phyloP scores from a whole-genome alignment of 2,329 filamentous ascomycete species.

The Neocatenulostroma microsporum region DNA sequence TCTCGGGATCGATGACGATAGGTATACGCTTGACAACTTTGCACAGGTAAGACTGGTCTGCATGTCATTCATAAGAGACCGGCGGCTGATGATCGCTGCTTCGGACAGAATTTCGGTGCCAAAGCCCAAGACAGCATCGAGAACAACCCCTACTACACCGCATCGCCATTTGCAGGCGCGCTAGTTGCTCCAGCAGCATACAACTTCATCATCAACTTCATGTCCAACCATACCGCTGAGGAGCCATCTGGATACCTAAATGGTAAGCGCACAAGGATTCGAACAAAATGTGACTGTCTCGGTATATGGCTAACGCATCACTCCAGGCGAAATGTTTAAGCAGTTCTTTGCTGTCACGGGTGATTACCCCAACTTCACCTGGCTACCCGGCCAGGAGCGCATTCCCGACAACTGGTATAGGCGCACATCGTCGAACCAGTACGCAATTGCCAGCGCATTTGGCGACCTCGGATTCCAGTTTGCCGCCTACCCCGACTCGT shows the following conservation, averaged over 20 bases:
- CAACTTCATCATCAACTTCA: conserved; percentile 24
- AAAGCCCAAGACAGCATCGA: conserved; percentile 20
- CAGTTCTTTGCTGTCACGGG: conserved; percentile 20
- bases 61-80: no score
- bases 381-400: conserved; percentile 19
- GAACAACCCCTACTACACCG: conserved; percentile 29
- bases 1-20: conserved; percentile 11
- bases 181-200: conserved; percentile 21
- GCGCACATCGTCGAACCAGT: conserved; percentile 13
- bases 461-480: conserved; percentile 11
- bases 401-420: conserved; percentile 25
- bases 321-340: conserved; percentile 18
- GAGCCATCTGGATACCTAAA: conserved; percentile 17
- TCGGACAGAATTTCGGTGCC: conserved; percentile 8
- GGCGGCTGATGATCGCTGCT: no score
- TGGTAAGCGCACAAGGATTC: no score
- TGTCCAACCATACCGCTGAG: conserved; percentile 22
- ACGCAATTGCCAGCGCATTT: conserved; percentile 12
- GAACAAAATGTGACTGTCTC: no score
- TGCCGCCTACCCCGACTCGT: no score
- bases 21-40: conserved; percentile 19
- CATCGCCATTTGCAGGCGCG: conserved; percentile 21
- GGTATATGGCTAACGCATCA: no score
- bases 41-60: no score
- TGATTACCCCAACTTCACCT: conserved; percentile 17